Conservation (phyloP, 192 early-diverging fungal species). For the Entomortierella beljakovae region DNA sequence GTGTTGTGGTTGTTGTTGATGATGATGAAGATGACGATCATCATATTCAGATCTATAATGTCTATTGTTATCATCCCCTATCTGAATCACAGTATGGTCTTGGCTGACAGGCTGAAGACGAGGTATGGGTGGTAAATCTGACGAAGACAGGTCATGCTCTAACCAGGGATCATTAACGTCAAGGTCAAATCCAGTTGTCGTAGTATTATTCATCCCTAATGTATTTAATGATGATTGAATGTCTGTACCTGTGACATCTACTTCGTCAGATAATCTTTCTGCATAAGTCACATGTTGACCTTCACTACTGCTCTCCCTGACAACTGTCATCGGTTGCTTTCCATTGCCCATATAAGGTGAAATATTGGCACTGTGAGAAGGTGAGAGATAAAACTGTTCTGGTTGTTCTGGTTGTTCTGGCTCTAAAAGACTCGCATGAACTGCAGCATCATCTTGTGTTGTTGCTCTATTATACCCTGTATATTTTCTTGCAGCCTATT, state of each 20-base stretch:
- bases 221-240: background rate
- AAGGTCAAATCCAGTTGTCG: background rate
- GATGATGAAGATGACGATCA: too few relatives aligned
- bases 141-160: background rate
- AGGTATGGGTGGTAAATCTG: constrained; percentile 2
- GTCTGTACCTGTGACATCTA: constrained; percentile 6
- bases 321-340: background rate
- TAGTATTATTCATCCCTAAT: too few relatives aligned
- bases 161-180: constrained; percentile 13
- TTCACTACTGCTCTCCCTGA: background rate
- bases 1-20: too few relatives aligned
- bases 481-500: constrained; percentile 19
- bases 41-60: constrained; percentile 6
- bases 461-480: constrained; percentile 24
- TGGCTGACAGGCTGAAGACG: constrained; percentile 12
- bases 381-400: constrained; percentile 42
- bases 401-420: too few relatives aligned
- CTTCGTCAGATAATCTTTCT: constrained; percentile 17
- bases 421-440: constrained; percentile 27
- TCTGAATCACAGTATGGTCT: constrained; percentile 13
- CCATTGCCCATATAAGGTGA: constrained; percentile 10
- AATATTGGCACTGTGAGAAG: constrained; percentile 9
- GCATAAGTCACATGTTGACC: background rate
- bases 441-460: constrained; percentile 31
- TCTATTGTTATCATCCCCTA: constrained; percentile 16